phyloP scores from a whole-genome alignment of 371 early-diverging fungal genomes.

The Apophysomyces sp. region DNA sequence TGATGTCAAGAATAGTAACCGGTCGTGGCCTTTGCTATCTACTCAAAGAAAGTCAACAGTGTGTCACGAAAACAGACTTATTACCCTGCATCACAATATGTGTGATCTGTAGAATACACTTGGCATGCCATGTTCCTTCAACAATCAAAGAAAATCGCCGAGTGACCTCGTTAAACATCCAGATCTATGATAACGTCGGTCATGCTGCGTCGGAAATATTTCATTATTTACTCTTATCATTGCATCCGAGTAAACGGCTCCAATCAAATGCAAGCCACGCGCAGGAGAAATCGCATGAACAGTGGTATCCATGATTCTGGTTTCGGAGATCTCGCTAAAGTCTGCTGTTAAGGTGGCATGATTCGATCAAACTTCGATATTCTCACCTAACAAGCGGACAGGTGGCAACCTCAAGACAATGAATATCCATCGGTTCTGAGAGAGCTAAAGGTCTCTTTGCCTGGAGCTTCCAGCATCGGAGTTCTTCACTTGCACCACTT shows the following conservation, averaged over 20 bases:
- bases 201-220: neutral
- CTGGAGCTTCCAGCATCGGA: slow-evolving; percentile 56
- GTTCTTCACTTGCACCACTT: slow-evolving; percentile 54
- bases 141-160: slow-evolving; percentile 50
- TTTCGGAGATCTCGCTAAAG: slow-evolving; percentile 48
- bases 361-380: slow-evolving; percentile 8
- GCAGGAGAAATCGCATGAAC: slow-evolving; percentile 30
- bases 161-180: slow-evolving; percentile 54
- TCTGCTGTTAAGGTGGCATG: slow-evolving; percentile 4
- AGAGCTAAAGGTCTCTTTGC: slow-evolving; percentile 4
- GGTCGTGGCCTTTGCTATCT: slow-evolving; percentile 18
- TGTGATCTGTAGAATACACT: slow-evolving; percentile 57
- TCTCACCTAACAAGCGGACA: slow-evolving; percentile 47
- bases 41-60: neutral
- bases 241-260: slow-evolving; percentile 60
- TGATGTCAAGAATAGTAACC: slow-evolving; percentile 52
- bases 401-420: slow-evolving; percentile 53
- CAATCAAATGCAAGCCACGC: slow-evolving; percentile 52
- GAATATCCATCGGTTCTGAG: slow-evolving; percentile 9
- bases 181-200: slow-evolving; percentile 21
- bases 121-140: slow-evolving; percentile 57
- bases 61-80: neutral
- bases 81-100: slow-evolving; percentile 34
- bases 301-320: slow-evolving; percentile 61
- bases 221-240: slow-evolving; percentile 43